Conservation (phyloP, 768 basidiomycete genomes). For the Podaxis mareebaensis region DNA sequence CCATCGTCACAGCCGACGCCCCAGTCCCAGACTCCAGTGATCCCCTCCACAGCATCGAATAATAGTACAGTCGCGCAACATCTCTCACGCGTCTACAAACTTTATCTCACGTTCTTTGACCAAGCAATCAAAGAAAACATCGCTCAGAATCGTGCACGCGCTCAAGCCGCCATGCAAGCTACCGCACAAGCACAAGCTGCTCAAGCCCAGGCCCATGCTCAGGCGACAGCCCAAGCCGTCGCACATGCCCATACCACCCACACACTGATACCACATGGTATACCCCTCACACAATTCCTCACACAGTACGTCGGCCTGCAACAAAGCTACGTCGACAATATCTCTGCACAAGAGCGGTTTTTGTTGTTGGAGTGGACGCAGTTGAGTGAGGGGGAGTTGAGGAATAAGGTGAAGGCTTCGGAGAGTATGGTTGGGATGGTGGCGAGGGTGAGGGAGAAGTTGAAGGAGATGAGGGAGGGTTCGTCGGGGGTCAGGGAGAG, state of each 20-base stretch:
- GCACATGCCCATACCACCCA: constrained; percentile 1
- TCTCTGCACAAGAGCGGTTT: constrained; percentile 5
- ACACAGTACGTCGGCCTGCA: constrained; percentile 10
- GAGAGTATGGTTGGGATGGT: constrained; percentile 7
- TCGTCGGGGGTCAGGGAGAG: constrained; percentile 1
- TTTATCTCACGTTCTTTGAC: constrained; percentile 16
- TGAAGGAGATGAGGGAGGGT: constrained; percentile 16
- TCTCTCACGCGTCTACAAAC: constrained; percentile 12
- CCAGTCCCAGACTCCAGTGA: neutral
- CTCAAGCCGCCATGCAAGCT: constrained; percentile 12
- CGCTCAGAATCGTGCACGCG: constrained; percentile 11
- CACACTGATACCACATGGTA: constrained; percentile 11
- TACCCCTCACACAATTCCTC: constrained; percentile 11
- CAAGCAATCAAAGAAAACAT: constrained; percentile 14
- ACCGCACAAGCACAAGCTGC: constrained; percentile 5
- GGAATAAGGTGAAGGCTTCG: neutral
- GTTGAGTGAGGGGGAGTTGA: constrained; percentile 10
- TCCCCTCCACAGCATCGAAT: neutral
- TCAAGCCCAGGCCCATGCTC: neutral
- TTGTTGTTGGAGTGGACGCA: constrained; percentile 13
- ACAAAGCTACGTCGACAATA: neutral
- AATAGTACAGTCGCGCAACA: constrained; percentile 1
- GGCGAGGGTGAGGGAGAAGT: constrained; percentile 6
- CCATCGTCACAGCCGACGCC: neutral
- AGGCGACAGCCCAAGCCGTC: neutral